Base-by-base conservation (phyloP, 352 stramenopile genomes). In the Phytopythium delawarense region DNA sequence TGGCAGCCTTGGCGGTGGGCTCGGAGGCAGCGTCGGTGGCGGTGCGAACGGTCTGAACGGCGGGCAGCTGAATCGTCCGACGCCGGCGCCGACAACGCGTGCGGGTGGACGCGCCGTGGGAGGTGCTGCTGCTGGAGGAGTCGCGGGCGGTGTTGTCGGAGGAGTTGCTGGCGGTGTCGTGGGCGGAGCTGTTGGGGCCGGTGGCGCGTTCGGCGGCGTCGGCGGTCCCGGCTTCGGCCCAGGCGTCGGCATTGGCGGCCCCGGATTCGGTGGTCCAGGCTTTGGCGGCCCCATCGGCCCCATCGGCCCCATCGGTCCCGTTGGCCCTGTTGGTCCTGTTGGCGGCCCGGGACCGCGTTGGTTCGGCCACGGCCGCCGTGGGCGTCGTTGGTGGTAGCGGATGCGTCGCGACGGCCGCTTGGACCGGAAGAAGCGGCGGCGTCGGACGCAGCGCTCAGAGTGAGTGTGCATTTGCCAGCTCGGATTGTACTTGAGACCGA, bases 231-330 rank as follows among this genome's bases (percentile, higher is more conserved):
- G 28, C 18, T 30, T 45, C 1, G 34, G 44, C 8, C 11, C 23
- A 25, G 42, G 21, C 45, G 2, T 21, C 42, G 42, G 42, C 20
- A 21, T 37, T 49, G 44, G 44, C 44, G 42, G 12, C 42, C 50
- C 46, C 7, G 35, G 52, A 4, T 48, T 59, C n/a, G n/a, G n/a
- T n/a, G n/a, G n/a, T n/a, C 50, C 48, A 34, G 46, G 46, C 37
- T 7, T 30, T 23, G 54, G 37, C 4, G 51, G 51, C 16, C 30
- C 30, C 16, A 30, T 30, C 25, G 25, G 25, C 3, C 25, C 25
- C 25, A 3, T 30, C 4, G 51, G 51, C 16, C 30, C 30, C 28
- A 7, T 32, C 15, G 21, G 21, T 0, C 12, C 13, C 7, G 28
- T 7, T 0, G 51, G 51, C 1, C 18, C 32, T 6, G 2, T 11